Base-by-base conservation (phyloP, 306 rosid species). In the Fragaria ananassa region DNA sequence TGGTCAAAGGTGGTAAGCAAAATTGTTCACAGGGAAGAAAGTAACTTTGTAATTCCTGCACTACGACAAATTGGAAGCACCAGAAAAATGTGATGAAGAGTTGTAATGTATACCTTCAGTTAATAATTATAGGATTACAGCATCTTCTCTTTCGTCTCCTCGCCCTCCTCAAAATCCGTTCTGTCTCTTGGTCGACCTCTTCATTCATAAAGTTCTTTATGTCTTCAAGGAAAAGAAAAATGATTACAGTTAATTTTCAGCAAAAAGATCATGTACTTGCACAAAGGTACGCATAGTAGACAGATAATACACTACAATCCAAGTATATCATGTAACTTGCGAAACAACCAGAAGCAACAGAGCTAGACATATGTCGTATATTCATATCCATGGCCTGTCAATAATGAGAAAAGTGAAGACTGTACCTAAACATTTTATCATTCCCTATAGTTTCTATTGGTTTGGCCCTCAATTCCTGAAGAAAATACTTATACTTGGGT, bases 61-160 rank as follows among this genome's bases (percentile, higher is more conserved):
- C 4, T 67, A 67, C 1, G 1, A 64, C 19, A 67, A 35, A 39
- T 25, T 15, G 2, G 51, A 41, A 39, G 71, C 19, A 67, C 10
- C 4, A 42, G 10, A 67, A 15, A 67, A 14, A 34, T 58, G 68
- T 53, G 61, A 37, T 17, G 66, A 21, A 37, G 72, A 61, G 53
- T 13, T 29, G 62, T 35, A 46, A 72, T 80, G 46, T 46, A 72
- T 83, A 91, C 97, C 93, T 88, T 90, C 86, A 90, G 61, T 81
- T 41, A 76, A 90, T 88, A 76, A 82, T 80, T 84, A 91, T 85
- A 34, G 86, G 71, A 81, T 85, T 83, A 83, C 83, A 45, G 74
- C 46, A 81, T 89, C 79, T 91, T 84, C 98, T 91, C 85, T 91
- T 96, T 58, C 89, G 92, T 86, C 89, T 92, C 80, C 98, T 92